Percentiles rank a stretch among this genome's conserved stretches.
Evolutionary conservation across 73 alveolate genomes (phyloP).

Genomic region (Paramecium primaurelia): DNA sequence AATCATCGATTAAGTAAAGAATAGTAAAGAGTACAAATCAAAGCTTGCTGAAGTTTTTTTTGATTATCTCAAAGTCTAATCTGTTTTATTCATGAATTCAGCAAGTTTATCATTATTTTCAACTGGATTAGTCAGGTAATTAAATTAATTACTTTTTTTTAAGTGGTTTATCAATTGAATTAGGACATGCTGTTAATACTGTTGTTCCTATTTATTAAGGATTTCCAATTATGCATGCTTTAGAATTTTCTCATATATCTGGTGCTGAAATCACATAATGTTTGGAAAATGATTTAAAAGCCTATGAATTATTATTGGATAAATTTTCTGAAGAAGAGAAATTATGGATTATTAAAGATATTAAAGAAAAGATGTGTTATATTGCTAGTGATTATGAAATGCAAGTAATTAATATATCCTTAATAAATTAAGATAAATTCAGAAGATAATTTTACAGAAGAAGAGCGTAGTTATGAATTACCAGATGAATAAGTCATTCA

Average conservation of each 20-base stretch:
- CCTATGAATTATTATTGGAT: background rate
- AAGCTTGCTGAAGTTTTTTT: conserved; percentile 53
- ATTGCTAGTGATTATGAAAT: conserved; percentile 41
- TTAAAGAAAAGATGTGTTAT: conserved; percentile 54
- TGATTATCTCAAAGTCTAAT: conserved; percentile 50
- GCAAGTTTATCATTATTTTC: conserved; percentile 51
- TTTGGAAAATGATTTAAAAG: background rate
- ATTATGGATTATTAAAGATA: conserved; percentile 21
- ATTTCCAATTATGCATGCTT: conserved; percentile 57
- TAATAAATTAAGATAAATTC: background rate
- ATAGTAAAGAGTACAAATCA: conserved; percentile 41
- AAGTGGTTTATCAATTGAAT: conserved; percentile 54
- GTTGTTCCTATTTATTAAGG: conserved; percentile 58
- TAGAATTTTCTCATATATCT: conserved; percentile 19
- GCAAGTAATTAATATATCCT: background rate
- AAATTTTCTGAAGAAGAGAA: background rate
- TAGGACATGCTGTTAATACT: conserved; percentile 56
- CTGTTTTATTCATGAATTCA: conserved; percentile 51
- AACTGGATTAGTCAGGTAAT: conserved; percentile 32
- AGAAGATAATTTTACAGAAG: background rate
- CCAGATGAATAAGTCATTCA: conserved; percentile 58
- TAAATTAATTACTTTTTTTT: background rate
- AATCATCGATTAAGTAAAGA: conserved; percentile 36
- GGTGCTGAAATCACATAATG: conserved; percentile 47
- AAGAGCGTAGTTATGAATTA: conserved; percentile 52